A percentile compares a stretch with the other conserved stretches of the same genome.
Conservation (phyloP, 192 early-diverging fungal species). For the Polychytrium aggregatum region DNA sequence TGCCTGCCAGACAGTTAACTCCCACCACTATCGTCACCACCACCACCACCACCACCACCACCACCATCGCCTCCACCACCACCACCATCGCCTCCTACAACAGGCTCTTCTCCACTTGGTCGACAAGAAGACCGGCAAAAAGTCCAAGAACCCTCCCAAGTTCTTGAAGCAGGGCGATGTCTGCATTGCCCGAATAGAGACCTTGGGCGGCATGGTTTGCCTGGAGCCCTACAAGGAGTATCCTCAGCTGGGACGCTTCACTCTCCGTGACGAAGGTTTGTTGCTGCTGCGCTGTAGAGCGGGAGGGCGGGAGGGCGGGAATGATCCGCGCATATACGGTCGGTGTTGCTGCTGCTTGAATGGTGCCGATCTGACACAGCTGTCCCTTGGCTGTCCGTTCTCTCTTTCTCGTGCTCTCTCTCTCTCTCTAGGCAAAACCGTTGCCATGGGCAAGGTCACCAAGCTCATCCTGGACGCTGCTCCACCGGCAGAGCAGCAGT, state of each 20-base stretch:
- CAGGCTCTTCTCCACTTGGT: constrained; percentile 78
- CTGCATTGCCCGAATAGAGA: constrained; percentile 77
- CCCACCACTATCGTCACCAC: no score
- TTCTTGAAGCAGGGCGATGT: constrained; percentile 91
- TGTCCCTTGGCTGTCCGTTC: constrained; percentile 3
- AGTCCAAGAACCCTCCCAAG: constrained; percentile 75
- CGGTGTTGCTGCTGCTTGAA: not conserved
- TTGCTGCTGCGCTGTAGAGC: no score
- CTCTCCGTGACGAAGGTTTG: constrained; percentile 88
- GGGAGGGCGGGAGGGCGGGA: constrained; percentile 11
- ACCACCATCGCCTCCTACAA: no score
- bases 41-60: no score
- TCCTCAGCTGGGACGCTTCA: constrained; percentile 92
- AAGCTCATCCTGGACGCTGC: constrained; percentile 47
- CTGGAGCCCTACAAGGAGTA: constrained; percentile 78
- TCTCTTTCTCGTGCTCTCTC: no score
- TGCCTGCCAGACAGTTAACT: no score
- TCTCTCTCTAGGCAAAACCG: constrained; percentile 60
- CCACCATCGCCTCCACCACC: no score
- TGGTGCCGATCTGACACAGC: not conserved
- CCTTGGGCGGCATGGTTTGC: constrained; percentile 62
- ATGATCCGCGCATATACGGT: constrained; percentile 20
- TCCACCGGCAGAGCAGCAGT: no score
- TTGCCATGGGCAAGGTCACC: constrained; percentile 90
- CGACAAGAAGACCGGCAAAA: constrained; percentile 87